Evolutionary conservation across 331 rosid genomes (phyloP), one percentile per base, ranked within the genome.

Genomic region (Malus hybrid): DNA sequence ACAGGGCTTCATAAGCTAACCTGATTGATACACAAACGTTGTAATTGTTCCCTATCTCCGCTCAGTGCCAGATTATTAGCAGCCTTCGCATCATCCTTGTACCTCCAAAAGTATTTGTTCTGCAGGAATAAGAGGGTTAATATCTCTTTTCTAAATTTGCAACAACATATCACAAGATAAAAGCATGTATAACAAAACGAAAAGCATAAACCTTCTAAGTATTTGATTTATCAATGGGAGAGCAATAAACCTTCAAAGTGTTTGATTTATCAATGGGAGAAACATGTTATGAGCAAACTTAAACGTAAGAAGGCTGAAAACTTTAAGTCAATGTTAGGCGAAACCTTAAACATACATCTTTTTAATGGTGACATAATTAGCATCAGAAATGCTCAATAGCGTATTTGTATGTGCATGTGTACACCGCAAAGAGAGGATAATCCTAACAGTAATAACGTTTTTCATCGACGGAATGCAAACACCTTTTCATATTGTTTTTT

Each of bases 401-500:
- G 9, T 27, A 13, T 36, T 9, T 73, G 44, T 73, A 57, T 32
- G 77, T 57, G 24, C 18, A 16, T 42, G 29, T 52, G 57, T 16
- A 6, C n/a, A 16, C 57, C 1, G 20, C 15, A 36, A 56, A 60
- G 52, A 19, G 54, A 20, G 33, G 56, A 36, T 73, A 61, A 39
- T 29, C 18, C 50, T 32, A 28, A 28, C 44, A n/a, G 29, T 7
- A 13, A 3, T 10, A 52, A 20, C 29, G 14, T 54, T 70, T 70
- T 54, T 32, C 24, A 55, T 56, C 1, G 1, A 16, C n/a, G 19
- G 44, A 73, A 29, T 19, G 56, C 70, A 62, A 29, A 62, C 1
- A 90, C 96, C 97, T 90, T 93, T 61, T 85, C 91, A 74, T 87
- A 79, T 33, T 82, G 75, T 65, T 86, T 90, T 79, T 84, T 85